Percentiles rank a stretch among this genome's conserved stretches.
Evolutionary conservation across 2,329 filamentous ascomycete species (phyloP).

Genomic region (Fusarium globosum): DNA sequence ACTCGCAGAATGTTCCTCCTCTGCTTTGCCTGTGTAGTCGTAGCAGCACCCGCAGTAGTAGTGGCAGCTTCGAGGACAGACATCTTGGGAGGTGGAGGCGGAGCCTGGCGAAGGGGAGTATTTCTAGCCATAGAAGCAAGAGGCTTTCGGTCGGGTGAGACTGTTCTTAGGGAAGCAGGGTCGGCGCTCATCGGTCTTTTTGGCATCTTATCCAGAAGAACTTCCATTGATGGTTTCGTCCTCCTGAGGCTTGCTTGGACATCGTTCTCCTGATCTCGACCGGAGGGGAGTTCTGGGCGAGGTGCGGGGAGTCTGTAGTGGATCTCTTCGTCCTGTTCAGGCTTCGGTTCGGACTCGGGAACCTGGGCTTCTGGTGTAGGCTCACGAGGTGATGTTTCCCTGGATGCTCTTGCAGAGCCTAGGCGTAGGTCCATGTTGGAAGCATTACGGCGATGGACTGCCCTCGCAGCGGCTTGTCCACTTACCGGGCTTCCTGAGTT

Average conservation of each 20-base stretch:
- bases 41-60: constrained; percentile 81
- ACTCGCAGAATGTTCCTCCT: constrained; percentile 86
- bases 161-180: constrained; percentile 51
- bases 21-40: constrained; percentile 77
- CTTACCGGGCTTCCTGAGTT: constrained; percentile 70
- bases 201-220: constrained; percentile 66
- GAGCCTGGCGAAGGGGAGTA: constrained; percentile 82
- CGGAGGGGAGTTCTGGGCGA: constrained; percentile 68
- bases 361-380: constrained; percentile 25
- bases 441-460: constrained; percentile 54
- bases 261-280: constrained; percentile 87
- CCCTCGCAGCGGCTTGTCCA: constrained; percentile 57
- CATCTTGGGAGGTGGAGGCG: constrained; percentile 93
- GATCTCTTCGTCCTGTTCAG: constrained; percentile 51
- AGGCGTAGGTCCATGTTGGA: constrained; percentile 52
- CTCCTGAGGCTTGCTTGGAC: constrained; percentile 75
- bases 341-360: constrained; percentile 20
- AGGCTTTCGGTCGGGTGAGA: constrained; percentile 67
- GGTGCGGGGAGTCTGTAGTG: constrained; percentile 58
- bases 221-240: constrained; percentile 66
- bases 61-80: constrained; percentile 93
- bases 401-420: constrained; percentile 48
- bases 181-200: constrained; percentile 62
- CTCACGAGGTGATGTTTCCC: constrained; percentile 36
- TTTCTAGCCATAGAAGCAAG: constrained; percentile 67